Evolutionary conservation across 2,329 filamentous ascomycete species (phyloP), one percentile per base, ranked within the genome.

Genomic region (Dryadomyces quercus-mongolicae): DNA sequence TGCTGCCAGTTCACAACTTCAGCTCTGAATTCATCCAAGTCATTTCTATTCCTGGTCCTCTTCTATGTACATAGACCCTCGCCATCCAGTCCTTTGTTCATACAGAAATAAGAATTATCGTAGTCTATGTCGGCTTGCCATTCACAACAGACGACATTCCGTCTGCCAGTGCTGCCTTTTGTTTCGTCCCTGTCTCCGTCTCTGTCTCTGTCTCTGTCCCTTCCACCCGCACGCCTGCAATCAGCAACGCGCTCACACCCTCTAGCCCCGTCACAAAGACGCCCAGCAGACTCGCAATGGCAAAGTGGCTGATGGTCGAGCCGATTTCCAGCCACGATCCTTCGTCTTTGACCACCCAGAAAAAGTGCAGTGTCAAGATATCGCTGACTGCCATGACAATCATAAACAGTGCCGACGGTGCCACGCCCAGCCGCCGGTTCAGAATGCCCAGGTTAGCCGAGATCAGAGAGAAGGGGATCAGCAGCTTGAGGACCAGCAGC

Each of bases 321-420:
- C 93, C 93, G 65, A 98, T 98, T 66, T 98, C 93, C 56, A 98
- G 71, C 93, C 93, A 98, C 21, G 86, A 93, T 0, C 93, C 93
- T 66, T 98, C 93, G 62, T 98, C 93, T 63, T 86, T 87, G 48
- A 98, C 93, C 62, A 95, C 88, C 82, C 88, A 98, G 71, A 98
- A 98, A 74, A 98, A 98, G 63, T 93, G 88, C 52, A 98, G 75
- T 3, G 93, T 97, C 66, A 97, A 76, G 51, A 95, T 81, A 66
- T 98, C 93, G 57, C 86, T 91, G 52, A 94, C 81, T 0, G 86
- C 87, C 81, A 96, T 95, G 51, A 95, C 90, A 2, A 92, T 73
- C 85, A 96, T 96, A 71, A 97, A 96, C 4, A 98, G 73, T 6
- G 90, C 88, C 43, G 86, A 90, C 0, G 90, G 91, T 9, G 90